Base-by-base conservation (phyloP, 495 filamentous ascomycete species). In the Tetracladium marchalianum region DNA sequence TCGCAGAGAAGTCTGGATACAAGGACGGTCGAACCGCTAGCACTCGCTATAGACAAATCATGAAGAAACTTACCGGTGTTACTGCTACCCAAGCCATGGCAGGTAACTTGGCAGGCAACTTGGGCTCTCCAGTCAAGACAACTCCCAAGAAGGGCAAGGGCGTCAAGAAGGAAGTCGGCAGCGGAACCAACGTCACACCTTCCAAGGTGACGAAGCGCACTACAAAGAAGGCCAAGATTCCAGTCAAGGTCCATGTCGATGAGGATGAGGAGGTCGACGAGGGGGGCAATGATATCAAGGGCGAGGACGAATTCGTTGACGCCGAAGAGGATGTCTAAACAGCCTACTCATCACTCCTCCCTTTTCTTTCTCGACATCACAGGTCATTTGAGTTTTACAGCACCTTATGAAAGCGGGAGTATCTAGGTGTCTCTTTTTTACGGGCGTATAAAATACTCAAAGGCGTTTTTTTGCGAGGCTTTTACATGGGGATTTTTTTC, bases 31-130 rank as follows among this genome's bases (percentile, higher is more conserved):
- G 6, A 1, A 41, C 37, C 6, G 53, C 56, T 0, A 36, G 12
- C 11, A 36, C 38, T 11, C 49, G 56, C 16, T 59, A 46, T 15
- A 19, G 50, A 8, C 56, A 59, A 27, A 53, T 59, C 34, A 59
- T 56, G 53, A 53, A 49, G 19, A 49, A 50, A 31, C 10, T 37
- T 24, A 44, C 4, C 18, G 35, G 11, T 17, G 33, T 8, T 19
- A 15, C 31, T 10, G 1, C 43, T 19, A 15, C 43, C 11, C 22
- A 27, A 7, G 22, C 22, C 22, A 27, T 27, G 22, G 22, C 22
- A 1, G 27, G 11, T 8, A 50, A 48, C 0, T n/a, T n/a, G n/a
- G 49, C 45, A 8, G 39, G 41, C 4, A 44, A n/a, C n/a, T n/a
- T 52, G 16, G 45, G 43, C 24, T 19, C 31, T 27, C 45, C 51